Conservation (phyloP, 441 rosid genomes). For the Pelargonium australe region DNA sequence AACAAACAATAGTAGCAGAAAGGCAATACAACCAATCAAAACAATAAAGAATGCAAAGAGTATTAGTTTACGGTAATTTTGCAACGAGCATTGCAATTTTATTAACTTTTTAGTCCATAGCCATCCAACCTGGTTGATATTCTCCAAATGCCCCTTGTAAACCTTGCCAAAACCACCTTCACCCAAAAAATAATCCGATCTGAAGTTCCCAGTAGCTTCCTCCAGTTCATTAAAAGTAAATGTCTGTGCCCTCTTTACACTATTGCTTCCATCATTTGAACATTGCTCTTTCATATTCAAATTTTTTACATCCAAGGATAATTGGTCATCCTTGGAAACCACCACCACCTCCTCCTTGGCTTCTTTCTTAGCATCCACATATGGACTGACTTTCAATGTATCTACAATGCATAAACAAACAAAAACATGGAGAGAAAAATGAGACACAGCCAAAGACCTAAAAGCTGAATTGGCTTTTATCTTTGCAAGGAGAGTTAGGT, state of each 20-base stretch:
- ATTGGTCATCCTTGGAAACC: conserved; percentile 35
- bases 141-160: conserved; percentile 49
- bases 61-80: too few relatives aligned
- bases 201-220: conserved; percentile 47
- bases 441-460: conserved; percentile 18
- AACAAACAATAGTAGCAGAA: not conserved
- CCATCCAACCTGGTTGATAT: conserved; percentile 35
- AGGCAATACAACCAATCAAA: not conserved
- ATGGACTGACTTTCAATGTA: conserved; percentile 31
- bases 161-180: conserved; percentile 70
- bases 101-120: not conserved
- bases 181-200: conserved; percentile 54
- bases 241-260: conserved; percentile 29
- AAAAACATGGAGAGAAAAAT: too few relatives aligned
- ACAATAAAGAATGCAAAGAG: not conserved
- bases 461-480: not conserved
- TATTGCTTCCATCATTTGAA: conserved; percentile 25
- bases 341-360: conserved; percentile 21
- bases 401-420: conserved; percentile 26
- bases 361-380: conserved; percentile 23
- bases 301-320: conserved; percentile 36
- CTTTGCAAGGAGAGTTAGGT: not conserved
- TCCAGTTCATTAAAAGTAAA: conserved; percentile 50
- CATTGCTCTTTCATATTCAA: conserved; percentile 36
- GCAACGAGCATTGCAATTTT: not conserved